Evolutionary conservation across 306 rosid species (phyloP), one percentile per base, ranked within the genome.

Genomic region (Quercus glauca): DNA sequence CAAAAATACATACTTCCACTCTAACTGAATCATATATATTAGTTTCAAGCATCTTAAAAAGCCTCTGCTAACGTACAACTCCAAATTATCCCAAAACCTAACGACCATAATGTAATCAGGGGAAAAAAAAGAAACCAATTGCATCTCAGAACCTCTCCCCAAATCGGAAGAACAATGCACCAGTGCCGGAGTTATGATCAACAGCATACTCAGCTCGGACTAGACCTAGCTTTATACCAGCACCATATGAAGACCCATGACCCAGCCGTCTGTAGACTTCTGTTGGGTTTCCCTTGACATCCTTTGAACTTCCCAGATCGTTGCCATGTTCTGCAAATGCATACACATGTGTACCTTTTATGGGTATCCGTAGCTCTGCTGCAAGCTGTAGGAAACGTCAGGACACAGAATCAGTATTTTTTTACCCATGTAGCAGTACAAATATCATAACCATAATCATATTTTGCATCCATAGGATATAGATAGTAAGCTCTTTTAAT

Each of bases 201-300:
- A 93, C 80, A 25, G 97, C 99, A 76, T 93, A 96, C 85, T 96
- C 99, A 19, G 91, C 96, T 82, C 99, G 91, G 20, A 93, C 98
- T 31, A 86, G 80, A 78, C 99, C 99, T 70, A 96, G 82, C 86
- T 93, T 96, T 53, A 88, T 85, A 76, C 99, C 99, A 72, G 76
- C 82, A 63, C 99, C 99, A 78, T 93, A 96, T 1, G 99, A 90
- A 1, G 98, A 93, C 5, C 99, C 99, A 0, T 87, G 87, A 59
- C 99, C 99, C 91, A 88, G 79, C 82, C 97, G 88, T 89, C 99
- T 77, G 79, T 93, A 96, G 15, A 91, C 96, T 87, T 93, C 97
- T 1, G 99, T 91, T 6, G 98, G 99, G 81, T 96, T 96, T 64
- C 99, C 99, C 80, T 89, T 93, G 49, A 96, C 93, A 73, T 84